Evolutionary conservation across 768 basidiomycete species (phyloP), one percentile per base, ranked within the genome.

Genomic region (Collybiopsis confluens): DNA sequence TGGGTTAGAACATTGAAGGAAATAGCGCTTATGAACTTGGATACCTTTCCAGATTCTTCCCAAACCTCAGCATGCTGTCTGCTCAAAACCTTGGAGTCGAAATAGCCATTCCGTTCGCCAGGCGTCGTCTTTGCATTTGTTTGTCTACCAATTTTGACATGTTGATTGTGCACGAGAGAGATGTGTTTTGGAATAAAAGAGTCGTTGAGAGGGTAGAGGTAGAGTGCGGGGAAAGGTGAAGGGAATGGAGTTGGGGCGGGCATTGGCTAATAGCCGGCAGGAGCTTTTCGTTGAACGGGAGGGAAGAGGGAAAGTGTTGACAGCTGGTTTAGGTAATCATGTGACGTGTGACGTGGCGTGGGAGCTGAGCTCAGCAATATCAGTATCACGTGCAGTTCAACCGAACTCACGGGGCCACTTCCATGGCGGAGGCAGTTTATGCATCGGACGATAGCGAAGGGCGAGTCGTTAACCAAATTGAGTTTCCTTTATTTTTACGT

Each of bases 61-160:
- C 88, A 99, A n/a, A 99, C 90, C 72, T 98, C 96, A 13, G 96
- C 96, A 65, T 98, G 96, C 73, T 91, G 89, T 60, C 96, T 77
- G 61, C 90, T 92, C 56, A 99, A 77, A 7, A 98, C 79, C 67
- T 98, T 98, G 21, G 87, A 90, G 73, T 98, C 96, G 67, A 99
- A 98, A 74, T 90, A 99, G 9, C 94, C 96, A 65, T 99, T 98
- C 63, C 89, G 78, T 65, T 96, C 92, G 10, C 81, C 85, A 16
- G 96, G 96, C 27, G 91, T 84, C 0, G 94, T 97, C 78, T 97
- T 97, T 54, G 87, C 85, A 68, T 94, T 97, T 15, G 94, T 98
- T 72, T 98, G 95, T 54, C 96, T 75, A 16, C 96, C 96, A 66
- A 99, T 95, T 81, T 93, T 88, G 49, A 87, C 83, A 65, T 83